These are phyloP conservation scores for Sporothrix dimorphospora DNA, from an alignment of 2,329 filamentous ascomycete species.

Conservation along the genomic window DNA sequence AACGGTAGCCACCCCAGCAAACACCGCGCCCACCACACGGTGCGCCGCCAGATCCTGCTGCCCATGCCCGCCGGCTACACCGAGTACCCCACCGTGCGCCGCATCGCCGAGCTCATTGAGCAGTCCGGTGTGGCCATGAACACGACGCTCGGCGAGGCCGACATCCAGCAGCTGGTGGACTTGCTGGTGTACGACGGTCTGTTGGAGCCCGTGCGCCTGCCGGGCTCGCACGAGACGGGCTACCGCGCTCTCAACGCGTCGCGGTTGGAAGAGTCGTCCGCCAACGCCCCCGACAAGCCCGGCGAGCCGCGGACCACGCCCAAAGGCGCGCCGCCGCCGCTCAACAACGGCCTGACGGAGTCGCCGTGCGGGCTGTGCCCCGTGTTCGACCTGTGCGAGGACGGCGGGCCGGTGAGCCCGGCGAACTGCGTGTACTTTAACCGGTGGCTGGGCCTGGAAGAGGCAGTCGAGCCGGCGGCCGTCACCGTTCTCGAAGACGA, in stretches of 20 bases:
- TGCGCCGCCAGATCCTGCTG: conserved; percentile 46
- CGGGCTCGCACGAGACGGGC: conserved; percentile 50
- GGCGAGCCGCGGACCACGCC: conserved; percentile 29
- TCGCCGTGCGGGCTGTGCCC: conserved; percentile 90
- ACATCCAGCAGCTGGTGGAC: conserved; percentile 84
- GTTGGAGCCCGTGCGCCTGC: conserved; percentile 63
- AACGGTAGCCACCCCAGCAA: conserved; percentile 29
- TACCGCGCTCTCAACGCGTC: conserved; percentile 58
- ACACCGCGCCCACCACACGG: conserved; percentile 34
- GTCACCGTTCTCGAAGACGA: conserved; percentile 29
- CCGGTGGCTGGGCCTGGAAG: conserved; percentile 69
- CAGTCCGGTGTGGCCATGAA: conserved; percentile 71
- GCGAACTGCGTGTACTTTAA: conserved; percentile 91
- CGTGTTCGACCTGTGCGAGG: conserved; percentile 88
- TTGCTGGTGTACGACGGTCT: conserved; percentile 88
- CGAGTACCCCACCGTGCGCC: conserved; percentile 77
- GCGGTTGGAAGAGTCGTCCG: conserved; percentile 43
- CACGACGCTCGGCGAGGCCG: conserved; percentile 69
- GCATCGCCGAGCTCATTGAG: conserved; percentile 76
- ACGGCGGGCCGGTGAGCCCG: conserved; percentile 87
- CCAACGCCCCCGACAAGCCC: conserved; percentile 35
- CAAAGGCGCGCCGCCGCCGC: conserved; percentile 46
- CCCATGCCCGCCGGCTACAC: conserved; percentile 68
- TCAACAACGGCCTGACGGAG: conserved; percentile 78
- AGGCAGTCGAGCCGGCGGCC: conserved; percentile 37